Evolutionary conservation across 1,284 basidiomycete genomes (phyloP).

Genomic region (Apiotrichum siamense): DNA sequence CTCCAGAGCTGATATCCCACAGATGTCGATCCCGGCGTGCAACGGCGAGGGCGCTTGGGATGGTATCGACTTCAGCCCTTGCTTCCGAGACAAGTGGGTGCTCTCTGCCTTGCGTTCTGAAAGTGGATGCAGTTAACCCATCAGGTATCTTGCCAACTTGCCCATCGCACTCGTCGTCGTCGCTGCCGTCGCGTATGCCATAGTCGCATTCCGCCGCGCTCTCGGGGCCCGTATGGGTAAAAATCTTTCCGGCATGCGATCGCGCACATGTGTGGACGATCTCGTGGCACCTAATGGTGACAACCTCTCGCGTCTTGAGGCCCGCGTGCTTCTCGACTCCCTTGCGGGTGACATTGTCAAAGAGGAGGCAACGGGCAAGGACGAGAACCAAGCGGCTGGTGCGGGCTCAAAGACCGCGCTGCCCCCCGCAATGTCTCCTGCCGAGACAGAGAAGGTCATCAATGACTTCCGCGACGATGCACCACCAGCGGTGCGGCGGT

Average conservation of each 20-base stretch:
- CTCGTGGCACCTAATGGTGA: too few species aligned
- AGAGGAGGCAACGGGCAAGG: background rate
- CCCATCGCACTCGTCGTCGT: conserved; percentile 32
- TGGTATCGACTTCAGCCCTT: conserved; percentile 47
- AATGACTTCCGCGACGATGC: conserved; percentile 23
- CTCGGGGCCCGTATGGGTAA: too few species aligned
- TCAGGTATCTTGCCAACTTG: conserved; percentile 32
- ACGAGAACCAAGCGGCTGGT: background rate
- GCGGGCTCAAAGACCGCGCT: too few species aligned
- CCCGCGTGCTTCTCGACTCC: too few species aligned
- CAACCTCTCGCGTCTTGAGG: too few species aligned
- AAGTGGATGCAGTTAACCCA: background rate
- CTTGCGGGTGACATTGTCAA: too few species aligned
- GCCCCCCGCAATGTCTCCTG: conserved; percentile 5
- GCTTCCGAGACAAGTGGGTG: conserved; percentile 42
- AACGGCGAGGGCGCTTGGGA: conserved; percentile 40
- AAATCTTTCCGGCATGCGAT: too few species aligned
- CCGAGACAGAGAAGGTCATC: conserved; percentile 28
- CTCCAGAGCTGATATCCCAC: background rate
- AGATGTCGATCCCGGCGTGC: background rate
- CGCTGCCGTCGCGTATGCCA: conserved; percentile 12
- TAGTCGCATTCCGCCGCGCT: background rate
- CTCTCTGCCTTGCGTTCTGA: too few species aligned
- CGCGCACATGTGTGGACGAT: conserved; percentile 8
- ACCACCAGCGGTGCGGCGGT: conserved; percentile 12